These are phyloP conservation scores for Leptodermis oblonga DNA, from an alignment of 257 asterid genomes.

Conservation along the genomic window DNA sequence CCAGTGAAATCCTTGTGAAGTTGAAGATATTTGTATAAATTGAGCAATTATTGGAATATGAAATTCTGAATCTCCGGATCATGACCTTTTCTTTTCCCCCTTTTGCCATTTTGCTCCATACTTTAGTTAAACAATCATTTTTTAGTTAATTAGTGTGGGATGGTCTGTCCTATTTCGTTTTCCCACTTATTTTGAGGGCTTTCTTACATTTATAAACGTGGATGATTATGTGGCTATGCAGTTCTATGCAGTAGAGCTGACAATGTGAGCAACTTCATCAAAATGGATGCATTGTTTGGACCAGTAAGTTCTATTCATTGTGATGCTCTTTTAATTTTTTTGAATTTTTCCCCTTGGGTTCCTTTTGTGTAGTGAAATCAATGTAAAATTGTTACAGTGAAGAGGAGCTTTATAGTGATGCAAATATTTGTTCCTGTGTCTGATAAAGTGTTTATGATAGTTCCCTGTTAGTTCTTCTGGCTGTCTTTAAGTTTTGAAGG, in stretches of 20 bases:
- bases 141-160: not conserved
- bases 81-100: not conserved
- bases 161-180: not conserved
- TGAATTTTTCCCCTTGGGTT: not conserved
- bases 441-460: not conserved
- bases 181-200: not conserved
- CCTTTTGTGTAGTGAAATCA: not conserved
- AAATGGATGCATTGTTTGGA: conserved; percentile 74
- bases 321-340: not conserved
- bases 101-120: not conserved
- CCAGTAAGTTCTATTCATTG: conserved; percentile 36
- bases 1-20: not conserved
- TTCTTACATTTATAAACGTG: not conserved
- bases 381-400: not conserved
- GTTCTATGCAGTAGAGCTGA: conserved; percentile 82
- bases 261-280: conserved; percentile 77
- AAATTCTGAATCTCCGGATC: not conserved
- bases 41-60: not conserved
- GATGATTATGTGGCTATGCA: conserved; percentile 27
- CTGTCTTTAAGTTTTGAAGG: not conserved
- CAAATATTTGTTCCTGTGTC: no score
- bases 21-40: not conserved
- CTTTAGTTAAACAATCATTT: not conserved
- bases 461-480: not conserved
- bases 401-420: not conserved